These are phyloP conservation scores for Epichloe gansuensis DNA, from an alignment of 2,329 filamentous ascomycete species.

Conservation along the genomic window DNA sequence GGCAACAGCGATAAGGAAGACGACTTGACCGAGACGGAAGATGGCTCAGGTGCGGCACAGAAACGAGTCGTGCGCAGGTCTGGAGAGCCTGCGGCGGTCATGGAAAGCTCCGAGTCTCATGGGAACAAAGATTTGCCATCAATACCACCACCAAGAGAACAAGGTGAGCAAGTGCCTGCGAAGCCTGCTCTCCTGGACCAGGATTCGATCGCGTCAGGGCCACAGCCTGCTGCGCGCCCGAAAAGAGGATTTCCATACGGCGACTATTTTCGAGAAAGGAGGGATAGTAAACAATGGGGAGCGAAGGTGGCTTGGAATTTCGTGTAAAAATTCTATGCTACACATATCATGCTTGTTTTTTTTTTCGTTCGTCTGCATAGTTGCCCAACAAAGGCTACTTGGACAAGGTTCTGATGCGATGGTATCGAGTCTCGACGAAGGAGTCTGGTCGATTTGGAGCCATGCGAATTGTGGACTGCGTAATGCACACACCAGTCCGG, in stretches of 20 bases:
- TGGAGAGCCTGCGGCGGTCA: not conserved
- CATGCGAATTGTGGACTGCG: too few species aligned
- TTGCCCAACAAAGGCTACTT: too few species aligned
- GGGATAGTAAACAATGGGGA: not conserved
- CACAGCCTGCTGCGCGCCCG: conserved; percentile 4
- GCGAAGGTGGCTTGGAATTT: not conserved
- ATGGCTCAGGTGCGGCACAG: conserved; percentile 5
- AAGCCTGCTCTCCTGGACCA: conserved; percentile 3
- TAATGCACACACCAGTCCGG: too few species aligned
- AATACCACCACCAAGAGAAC: not conserved
- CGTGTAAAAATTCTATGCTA: not conserved
- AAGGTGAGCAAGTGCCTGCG: not conserved
- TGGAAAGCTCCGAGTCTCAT: not conserved
- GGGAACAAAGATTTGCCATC: not conserved
- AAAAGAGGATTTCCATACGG: conserved; percentile 13
- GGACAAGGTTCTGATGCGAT: too few species aligned
- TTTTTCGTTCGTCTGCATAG: not conserved
- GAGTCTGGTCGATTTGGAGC: too few species aligned
- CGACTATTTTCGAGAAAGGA: conserved; percentile 10
- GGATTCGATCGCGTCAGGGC: conserved; percentile 4
- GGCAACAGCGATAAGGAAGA: conserved; percentile 5
- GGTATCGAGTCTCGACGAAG: too few species aligned
- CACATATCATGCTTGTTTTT: not conserved
- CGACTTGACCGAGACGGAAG: conserved; percentile 12
- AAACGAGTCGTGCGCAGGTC: not conserved